Conservation (phyloP, 345 rosid species). For the Arabidopsis arenosa region DNA sequence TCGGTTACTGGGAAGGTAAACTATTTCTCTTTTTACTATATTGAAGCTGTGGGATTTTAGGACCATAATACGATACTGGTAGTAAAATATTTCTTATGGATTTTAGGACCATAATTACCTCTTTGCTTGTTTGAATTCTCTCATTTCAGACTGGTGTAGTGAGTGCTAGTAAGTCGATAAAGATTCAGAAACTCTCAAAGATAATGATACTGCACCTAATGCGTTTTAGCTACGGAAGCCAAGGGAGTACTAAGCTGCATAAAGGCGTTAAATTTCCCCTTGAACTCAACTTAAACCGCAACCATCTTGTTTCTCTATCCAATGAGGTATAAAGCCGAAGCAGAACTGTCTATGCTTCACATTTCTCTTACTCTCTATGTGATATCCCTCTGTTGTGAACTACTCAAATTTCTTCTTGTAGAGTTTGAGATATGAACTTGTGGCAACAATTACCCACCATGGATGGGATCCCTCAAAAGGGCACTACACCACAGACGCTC, state of each 20-base stretch:
- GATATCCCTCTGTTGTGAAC: slow-evolving; percentile 25
- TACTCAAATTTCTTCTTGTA: slow-evolving; percentile 38
- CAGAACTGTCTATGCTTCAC: neutral
- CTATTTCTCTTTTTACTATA: slow-evolving; percentile 4
- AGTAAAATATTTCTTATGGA: neutral
- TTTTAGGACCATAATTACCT: too few species aligned
- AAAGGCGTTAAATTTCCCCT: slow-evolving; percentile 88
- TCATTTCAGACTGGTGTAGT: slow-evolving; percentile 73
- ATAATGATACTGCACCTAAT: slow-evolving; percentile 89
- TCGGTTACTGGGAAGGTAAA: slow-evolving; percentile 82
- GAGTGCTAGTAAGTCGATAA: slow-evolving; percentile 78
- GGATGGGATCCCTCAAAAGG: slow-evolving; percentile 95
- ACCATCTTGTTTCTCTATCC: slow-evolving; percentile 67
- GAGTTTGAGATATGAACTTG: slow-evolving; percentile 89
- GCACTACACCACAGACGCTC: slow-evolving; percentile 89
- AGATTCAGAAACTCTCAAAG: slow-evolving; percentile 84
- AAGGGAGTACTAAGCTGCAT: slow-evolving; percentile 89
- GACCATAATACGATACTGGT: neutral
- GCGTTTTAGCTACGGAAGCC: slow-evolving; percentile 93
- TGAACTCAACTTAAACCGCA: slow-evolving; percentile 68
- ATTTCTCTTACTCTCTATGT: slow-evolving; percentile 16
- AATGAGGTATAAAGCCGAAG: slow-evolving; percentile 57
- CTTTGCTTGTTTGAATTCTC: slow-evolving; percentile 27
- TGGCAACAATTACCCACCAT: slow-evolving; percentile 90
- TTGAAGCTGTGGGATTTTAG: slow-evolving; percentile 7